phyloP scores from a whole-genome alignment of 306 rosid species.

The Adenanthera pavonina region DNA sequence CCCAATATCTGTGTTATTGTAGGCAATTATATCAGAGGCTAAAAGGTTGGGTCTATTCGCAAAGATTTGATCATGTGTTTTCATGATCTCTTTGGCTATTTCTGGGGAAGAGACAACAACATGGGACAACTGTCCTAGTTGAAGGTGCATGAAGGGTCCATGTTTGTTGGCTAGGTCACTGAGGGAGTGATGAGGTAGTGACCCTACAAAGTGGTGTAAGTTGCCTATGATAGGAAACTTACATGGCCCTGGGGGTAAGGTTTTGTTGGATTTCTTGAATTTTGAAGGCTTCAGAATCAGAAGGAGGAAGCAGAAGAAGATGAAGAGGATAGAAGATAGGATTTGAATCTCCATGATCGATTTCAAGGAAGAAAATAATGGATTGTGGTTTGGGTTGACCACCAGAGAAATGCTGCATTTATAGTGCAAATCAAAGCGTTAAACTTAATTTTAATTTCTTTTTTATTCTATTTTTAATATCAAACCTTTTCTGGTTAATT shows the following conservation, averaged over 20 bases:
- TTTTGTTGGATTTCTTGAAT: too few relatives aligned
- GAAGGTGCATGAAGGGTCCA: conserved; percentile 23
- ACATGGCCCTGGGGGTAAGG: background rate
- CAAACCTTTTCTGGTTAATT: too few relatives aligned
- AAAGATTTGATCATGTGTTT: background rate
- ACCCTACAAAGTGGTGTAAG: conserved; percentile 10
- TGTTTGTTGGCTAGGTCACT: conserved; percentile 11
- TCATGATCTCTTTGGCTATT: background rate
- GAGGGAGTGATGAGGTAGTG: background rate
- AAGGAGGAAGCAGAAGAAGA: background rate
- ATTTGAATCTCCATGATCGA: background rate
- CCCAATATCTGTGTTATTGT: background rate
- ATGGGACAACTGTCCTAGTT: background rate
- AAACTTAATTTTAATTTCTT: too few relatives aligned
- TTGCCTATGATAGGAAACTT: conserved; percentile 27
- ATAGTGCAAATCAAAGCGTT: too few relatives aligned
- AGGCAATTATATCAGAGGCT: background rate
- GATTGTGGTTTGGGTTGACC: too few relatives aligned
- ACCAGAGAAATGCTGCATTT: too few relatives aligned
- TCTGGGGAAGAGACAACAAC: conserved; percentile 29
- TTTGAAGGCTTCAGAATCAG: background rate
- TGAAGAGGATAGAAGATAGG: background rate
- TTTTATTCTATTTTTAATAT: too few relatives aligned
- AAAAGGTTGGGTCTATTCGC: conserved; percentile 13
- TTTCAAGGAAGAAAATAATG: too few relatives aligned